Evolutionary conservation across 495 filamentous ascomycete genomes (phyloP).

Genomic region (Penicillium tannophilum): DNA sequence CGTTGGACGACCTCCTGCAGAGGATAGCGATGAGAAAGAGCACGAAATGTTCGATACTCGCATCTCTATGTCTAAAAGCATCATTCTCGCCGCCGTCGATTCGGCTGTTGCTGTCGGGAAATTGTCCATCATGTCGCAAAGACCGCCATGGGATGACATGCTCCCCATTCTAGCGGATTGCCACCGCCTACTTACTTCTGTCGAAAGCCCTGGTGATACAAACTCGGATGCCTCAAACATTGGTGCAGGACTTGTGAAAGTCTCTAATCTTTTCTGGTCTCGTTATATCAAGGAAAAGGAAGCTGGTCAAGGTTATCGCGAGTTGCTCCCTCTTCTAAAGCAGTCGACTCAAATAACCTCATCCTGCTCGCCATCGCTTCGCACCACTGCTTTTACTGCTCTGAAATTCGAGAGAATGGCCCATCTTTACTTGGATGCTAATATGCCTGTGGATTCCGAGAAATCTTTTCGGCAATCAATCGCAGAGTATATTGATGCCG

Average conservation of each 20-base stretch:
- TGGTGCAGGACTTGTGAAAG: conserved; percentile 43
- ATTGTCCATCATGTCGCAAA: conserved; percentile 41
- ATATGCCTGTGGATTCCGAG: conserved; percentile 40
- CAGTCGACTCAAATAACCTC: conserved; percentile 51
- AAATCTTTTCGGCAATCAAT: conserved; percentile 48
- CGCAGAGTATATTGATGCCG: conserved; percentile 47
- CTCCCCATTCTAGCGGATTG: conserved; percentile 41
- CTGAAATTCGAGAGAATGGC: conserved; percentile 59
- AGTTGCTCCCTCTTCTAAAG: conserved; percentile 46
- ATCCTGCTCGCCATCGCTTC: conserved; percentile 40
- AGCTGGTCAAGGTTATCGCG: conserved; percentile 34
- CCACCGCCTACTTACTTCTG: conserved; percentile 37
- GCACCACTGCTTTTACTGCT: conserved; percentile 48
- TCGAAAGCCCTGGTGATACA: conserved; percentile 37
- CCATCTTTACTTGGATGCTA: conserved; percentile 42
- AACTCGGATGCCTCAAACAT: conserved; percentile 27
- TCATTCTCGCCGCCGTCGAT: conserved; percentile 45
- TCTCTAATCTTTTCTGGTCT: conserved; percentile 81
- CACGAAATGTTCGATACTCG: conserved; percentile 34
- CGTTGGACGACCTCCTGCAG: conserved; percentile 37
- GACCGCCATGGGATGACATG: conserved; percentile 44
- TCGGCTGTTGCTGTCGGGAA: conserved; percentile 46
- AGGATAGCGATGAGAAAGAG: conserved; percentile 35
- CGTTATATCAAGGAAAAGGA: conserved; percentile 57
- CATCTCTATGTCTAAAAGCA: conserved; percentile 35